These are phyloP conservation scores for Medicago lupulina DNA, from an alignment of 306 rosid genomes.

Conservation along the genomic window DNA sequence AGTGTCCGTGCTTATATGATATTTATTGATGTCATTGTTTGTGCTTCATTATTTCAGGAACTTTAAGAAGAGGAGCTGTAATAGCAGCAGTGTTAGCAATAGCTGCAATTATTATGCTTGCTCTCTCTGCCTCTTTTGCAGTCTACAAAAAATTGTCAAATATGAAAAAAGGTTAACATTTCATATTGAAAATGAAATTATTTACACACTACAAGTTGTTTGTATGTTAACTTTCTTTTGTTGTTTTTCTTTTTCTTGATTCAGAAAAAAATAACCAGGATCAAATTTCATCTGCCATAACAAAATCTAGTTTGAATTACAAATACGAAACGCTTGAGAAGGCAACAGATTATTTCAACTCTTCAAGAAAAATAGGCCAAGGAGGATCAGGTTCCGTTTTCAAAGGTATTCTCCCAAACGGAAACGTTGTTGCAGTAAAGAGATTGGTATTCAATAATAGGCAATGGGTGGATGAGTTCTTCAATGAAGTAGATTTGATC, in stretches of 20 bases:
- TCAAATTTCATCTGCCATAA: constrained; percentile 50
- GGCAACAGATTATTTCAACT: constrained; percentile 75
- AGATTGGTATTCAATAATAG: constrained; percentile 82
- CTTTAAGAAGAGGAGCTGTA: constrained; percentile 49
- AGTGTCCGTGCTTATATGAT: too few relatives aligned
- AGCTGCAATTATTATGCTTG: constrained; percentile 61
- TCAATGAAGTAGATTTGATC: constrained; percentile 89
- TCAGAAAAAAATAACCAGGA: constrained; percentile 50
- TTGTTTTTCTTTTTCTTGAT: constrained; percentile 11
- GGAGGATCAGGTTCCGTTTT: constrained; percentile 91
- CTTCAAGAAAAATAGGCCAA: constrained; percentile 76
- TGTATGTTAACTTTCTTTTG: constrained; percentile 10
- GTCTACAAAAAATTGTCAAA: constrained; percentile 52
- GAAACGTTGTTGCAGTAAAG: constrained; percentile 77
- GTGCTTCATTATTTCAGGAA: constrained; percentile 50
- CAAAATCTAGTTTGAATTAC: constrained; percentile 65
- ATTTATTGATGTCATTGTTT: background rate
- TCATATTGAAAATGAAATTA: background rate
- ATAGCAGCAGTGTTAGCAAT: constrained; percentile 61
- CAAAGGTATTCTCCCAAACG: constrained; percentile 74
- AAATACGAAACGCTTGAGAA: constrained; percentile 82
- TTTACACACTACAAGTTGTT: background rate
- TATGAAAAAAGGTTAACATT: constrained; percentile 52
- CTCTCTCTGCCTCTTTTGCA: constrained; percentile 61
- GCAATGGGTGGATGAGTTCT: constrained; percentile 96